A percentile compares a stretch with the other conserved stretches of the same genome.
phyloP scores from a whole-genome alignment of 305 asterid species.

The Euphrasia arctica region DNA sequence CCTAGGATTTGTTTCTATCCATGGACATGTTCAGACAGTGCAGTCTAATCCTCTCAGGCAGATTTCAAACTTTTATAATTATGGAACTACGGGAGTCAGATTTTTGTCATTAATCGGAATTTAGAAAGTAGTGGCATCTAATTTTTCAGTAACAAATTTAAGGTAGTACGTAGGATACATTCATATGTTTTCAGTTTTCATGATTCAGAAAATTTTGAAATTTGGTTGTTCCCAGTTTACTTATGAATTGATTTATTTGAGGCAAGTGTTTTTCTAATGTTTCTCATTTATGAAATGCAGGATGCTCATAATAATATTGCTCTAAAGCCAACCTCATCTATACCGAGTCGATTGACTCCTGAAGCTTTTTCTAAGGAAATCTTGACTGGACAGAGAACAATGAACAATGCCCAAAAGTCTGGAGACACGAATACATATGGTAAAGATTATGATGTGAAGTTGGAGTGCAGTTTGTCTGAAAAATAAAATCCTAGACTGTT shows the following conservation, averaged over 20 bases:
- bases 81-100: background rate
- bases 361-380: conserved; percentile 24
- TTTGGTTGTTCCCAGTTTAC: conserved; percentile 12
- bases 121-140: background rate
- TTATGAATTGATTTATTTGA: background rate
- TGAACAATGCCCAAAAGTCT: conserved; percentile 18
- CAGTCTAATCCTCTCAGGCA: background rate
- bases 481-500: conserved; percentile 16
- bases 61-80: conserved; percentile 10
- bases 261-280: too few relatives aligned
- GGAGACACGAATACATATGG: conserved; percentile 17
- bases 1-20: too few relatives aligned
- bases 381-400: conserved; percentile 19
- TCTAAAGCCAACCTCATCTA: conserved; percentile 23
- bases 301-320: conserved; percentile 28
- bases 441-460: conserved; percentile 12
- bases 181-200: background rate
- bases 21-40: background rate
- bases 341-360: conserved; percentile 20
- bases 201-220: conserved; percentile 1
- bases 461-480: conserved; percentile 3
- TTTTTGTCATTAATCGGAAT: background rate
- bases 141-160: background rate
- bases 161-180: background rate
- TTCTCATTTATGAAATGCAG: conserved; percentile 34